Base-by-base conservation (phyloP, 2,329 filamentous ascomycete genomes). In the Cladobotryum protrusum region DNA sequence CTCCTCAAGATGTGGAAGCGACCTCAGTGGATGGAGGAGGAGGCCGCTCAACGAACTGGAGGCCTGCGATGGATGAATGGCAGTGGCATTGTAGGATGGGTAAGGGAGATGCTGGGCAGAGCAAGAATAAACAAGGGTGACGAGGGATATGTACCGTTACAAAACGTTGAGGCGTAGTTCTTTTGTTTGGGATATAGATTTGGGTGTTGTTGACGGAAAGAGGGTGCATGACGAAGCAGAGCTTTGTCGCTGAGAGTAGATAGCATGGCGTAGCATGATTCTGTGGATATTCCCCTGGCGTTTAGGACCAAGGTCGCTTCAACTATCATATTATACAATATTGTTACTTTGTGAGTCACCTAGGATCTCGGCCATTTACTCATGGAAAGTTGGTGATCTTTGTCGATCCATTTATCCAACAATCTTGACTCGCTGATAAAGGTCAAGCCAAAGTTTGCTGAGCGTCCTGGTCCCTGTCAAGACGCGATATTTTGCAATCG, bases 1-100 rank as follows among this genome's bases (percentile, higher is more conserved):
- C 76, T 95, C 36, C 75, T 99, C 54, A 95, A 89, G 65, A 84
- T 89, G 65, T 97, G 92, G 91, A 81, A 75, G 55, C 76, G 91
- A 14, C 93, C 93, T 0, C 70, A 71, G 29, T 97, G 90, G 90
- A 92, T 97, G 87, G 81, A 88, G 42, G 81, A 87, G 56, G 79
- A 79, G 6, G 73, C 75, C 13, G 72, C 86, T 32, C 82, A 86
- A 57, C 76, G 78, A 57, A 79, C 79, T 49, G 73, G 75, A 32
- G 71, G 72, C 36, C 63, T 68, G 60, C 68, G 62, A 56, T 70
- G 68, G 61, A 71, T 65, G 56, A 66, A 67, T 42, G 73, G 74
- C 19, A 68, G 68, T 42, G 67, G 73, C 5, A 45, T 77, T 13
- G 61, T 73, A 14, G 69, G 68, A 4, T 71, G 73, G 56, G 62